Evolutionary conservation across 805 yeast species (phyloP).

Genomic region (Clavispora santaluciae): DNA sequence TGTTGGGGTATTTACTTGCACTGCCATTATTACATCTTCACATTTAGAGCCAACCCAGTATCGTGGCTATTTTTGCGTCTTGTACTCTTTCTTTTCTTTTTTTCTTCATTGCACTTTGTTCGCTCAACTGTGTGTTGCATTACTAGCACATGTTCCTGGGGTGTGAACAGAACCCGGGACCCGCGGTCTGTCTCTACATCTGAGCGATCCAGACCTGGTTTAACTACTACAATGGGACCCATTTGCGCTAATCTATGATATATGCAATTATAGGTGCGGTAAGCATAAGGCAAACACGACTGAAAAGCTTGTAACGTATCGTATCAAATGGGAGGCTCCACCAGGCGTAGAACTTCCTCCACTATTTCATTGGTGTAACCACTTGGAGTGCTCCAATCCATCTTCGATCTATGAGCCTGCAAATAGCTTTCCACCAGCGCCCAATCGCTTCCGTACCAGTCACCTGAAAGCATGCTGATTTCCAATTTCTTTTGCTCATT

Average conservation of each 20-base stretch:
- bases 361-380: constrained; percentile 32
- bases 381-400: constrained; percentile 23
- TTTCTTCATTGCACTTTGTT: too few relatives aligned
- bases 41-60: neutral
- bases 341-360: constrained; percentile 32
- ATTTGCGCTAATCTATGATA: too few relatives aligned
- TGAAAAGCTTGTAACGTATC: too few relatives aligned
- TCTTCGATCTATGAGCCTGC: constrained; percentile 13
- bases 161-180: too few relatives aligned
- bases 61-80: neutral
- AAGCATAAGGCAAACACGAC: too few relatives aligned
- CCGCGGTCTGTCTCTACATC: too few relatives aligned
- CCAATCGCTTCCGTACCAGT: constrained; percentile 43
- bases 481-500: constrained; percentile 20
- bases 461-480: constrained; percentile 34
- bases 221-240: too few relatives aligned
- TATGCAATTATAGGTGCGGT: too few relatives aligned
- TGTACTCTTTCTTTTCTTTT: neutral
- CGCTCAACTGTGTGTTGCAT: too few relatives aligned
- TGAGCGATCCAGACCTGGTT: too few relatives aligned
- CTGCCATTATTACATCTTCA: neutral
- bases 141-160: too few relatives aligned
- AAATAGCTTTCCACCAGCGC: constrained; percentile 26
- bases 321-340: constrained; percentile 35
- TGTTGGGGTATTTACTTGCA: too few relatives aligned